Evolutionary conservation across 371 early-diverging fungal species (phyloP).

Genomic region (Cokeromyces recurvatus): DNA sequence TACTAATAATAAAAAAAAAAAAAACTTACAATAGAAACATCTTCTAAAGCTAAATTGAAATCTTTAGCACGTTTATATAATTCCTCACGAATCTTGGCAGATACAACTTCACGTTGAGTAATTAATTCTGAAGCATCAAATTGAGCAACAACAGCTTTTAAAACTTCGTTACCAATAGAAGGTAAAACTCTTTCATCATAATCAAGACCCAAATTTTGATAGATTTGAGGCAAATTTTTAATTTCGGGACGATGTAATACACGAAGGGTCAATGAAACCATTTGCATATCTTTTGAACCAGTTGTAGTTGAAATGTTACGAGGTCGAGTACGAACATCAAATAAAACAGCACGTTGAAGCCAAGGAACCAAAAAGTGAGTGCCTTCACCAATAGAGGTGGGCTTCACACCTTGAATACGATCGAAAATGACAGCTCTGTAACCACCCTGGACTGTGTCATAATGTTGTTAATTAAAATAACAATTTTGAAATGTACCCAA

Average conservation of each 20-base stretch:
- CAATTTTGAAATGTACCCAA: conserved; percentile 20
- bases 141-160: conserved; percentile 98
- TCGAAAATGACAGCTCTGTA: conserved; percentile 96
- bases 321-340: conserved; percentile 91
- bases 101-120: conserved; percentile 97
- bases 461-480: conserved; percentile 48
- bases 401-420: conserved; percentile 89
- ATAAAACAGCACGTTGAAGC: conserved; percentile 77
- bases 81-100: conserved; percentile 91
- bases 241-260: conserved; percentile 92
- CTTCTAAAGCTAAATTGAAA: conserved; percentile 94
- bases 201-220: conserved; percentile 90
- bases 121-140: conserved; percentile 97
- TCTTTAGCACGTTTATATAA: conserved; percentile 90
- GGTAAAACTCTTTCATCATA: conserved; percentile 98
- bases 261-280: conserved; percentile 89
- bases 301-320: conserved; percentile 96
- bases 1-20: no score
- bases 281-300: conserved; percentile 87
- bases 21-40: conserved; percentile 93
- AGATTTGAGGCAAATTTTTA: conserved; percentile 74
- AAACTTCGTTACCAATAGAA: conserved; percentile 97
- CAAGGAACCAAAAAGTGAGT: conserved; percentile 97
- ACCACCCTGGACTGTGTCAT: conserved; percentile 92
- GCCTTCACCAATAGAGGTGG: conserved; percentile 80